Percentiles rank a stretch among this genome's conserved stretches.
Evolutionary conservation across 495 filamentous ascomycete genomes (phyloP).

Genomic region (Hapsidospora chrysogenum): DNA sequence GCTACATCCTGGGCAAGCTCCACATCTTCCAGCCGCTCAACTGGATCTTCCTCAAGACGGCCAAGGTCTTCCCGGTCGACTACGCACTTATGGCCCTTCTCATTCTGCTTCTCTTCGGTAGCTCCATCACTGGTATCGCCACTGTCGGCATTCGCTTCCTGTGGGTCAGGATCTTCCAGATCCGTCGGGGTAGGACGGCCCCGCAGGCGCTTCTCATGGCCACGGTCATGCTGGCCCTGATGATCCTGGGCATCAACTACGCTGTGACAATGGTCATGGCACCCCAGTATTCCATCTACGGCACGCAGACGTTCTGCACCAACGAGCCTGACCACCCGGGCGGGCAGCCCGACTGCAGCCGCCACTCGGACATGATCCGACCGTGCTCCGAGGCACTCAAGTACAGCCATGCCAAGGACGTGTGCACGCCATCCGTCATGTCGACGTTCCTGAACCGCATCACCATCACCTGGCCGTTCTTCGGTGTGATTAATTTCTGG

Average conservation of each 20-base stretch:
- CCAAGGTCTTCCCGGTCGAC: slow-evolving; percentile 79
- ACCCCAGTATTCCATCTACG: slow-evolving; percentile 88
- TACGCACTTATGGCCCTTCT: slow-evolving; percentile 75
- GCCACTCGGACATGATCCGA: slow-evolving; percentile 51
- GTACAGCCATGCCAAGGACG: slow-evolving; percentile 41
- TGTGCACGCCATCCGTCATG: slow-evolving; percentile 81
- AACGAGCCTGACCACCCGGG: slow-evolving; percentile 35
- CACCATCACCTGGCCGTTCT: slow-evolving; percentile 90
- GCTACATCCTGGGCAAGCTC: slow-evolving; percentile 82
- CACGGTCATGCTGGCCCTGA: slow-evolving; percentile 78
- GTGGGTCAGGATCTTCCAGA: slow-evolving; percentile 81
- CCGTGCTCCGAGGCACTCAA: slow-evolving; percentile 63
- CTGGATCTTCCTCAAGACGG: slow-evolving; percentile 68
- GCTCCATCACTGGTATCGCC: slow-evolving; percentile 71
- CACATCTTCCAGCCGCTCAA: slow-evolving; percentile 93
- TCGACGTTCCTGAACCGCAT: slow-evolving; percentile 87
- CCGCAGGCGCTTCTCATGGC: slow-evolving; percentile 87
- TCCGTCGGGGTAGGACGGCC: slow-evolving; percentile 72
- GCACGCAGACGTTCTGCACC: slow-evolving; percentile 86
- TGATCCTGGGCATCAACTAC: slow-evolving; percentile 81
- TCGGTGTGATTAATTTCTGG: slow-evolving; percentile 90
- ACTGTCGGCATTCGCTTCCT: slow-evolving; percentile 85
- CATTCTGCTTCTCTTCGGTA: slow-evolving; percentile 70
- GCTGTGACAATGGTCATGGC: slow-evolving; percentile 78
- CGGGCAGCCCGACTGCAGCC: slow-evolving; percentile 60